A percentile compares a stretch with the other conserved stretches of the same genome.
Evolutionary conservation across 768 basidiomycete species (phyloP).

Genomic region (Clitopilus passeckerianus): DNA sequence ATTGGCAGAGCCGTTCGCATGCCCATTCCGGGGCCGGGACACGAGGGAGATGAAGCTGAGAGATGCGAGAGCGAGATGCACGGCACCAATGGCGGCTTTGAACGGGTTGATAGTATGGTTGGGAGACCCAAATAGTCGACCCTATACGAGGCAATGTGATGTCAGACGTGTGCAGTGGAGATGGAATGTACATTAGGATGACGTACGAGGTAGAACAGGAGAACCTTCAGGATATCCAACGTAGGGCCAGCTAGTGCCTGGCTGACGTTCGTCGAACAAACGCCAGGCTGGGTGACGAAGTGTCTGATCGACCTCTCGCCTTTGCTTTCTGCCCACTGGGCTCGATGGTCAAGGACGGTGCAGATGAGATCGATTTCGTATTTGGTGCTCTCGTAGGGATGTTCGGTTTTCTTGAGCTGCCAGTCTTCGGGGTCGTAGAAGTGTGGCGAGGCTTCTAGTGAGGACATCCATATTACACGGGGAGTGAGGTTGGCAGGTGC

Average conservation of each 20-base stretch:
- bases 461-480: conserved; percentile 79
- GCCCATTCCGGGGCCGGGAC: conserved; percentile 5
- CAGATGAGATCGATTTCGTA: conserved; percentile 73
- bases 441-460: conserved; percentile 52
- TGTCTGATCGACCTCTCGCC: conserved; percentile 39
- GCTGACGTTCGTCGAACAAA: conserved; percentile 62
- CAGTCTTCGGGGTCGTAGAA: conserved; percentile 63
- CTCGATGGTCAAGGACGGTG: conserved; percentile 44
- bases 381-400: conserved; percentile 70
- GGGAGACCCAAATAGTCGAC: conserved; percentile 60
- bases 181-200: background rate
- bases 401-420: conserved; percentile 57
- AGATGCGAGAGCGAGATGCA: conserved; percentile 63
- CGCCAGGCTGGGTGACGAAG: conserved; percentile 64
- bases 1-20: conserved; percentile 9
- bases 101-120: conserved; percentile 58
- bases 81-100: conserved; percentile 64
- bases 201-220: conserved; percentile 63
- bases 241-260: conserved; percentile 38
- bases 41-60: conserved; percentile 41
- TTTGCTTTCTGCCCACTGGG: conserved; percentile 12
- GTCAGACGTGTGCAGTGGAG: background rate
- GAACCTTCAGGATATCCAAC: conserved; percentile 41
- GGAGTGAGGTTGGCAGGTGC: conserved; percentile 35
- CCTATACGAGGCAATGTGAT: conserved; percentile 37